A percentile compares a stretch with the other conserved stretches of the same genome.
Conservation (phyloP, 176 grass and related monocot species). For the Bolboschoenus planiculmis region DNA sequence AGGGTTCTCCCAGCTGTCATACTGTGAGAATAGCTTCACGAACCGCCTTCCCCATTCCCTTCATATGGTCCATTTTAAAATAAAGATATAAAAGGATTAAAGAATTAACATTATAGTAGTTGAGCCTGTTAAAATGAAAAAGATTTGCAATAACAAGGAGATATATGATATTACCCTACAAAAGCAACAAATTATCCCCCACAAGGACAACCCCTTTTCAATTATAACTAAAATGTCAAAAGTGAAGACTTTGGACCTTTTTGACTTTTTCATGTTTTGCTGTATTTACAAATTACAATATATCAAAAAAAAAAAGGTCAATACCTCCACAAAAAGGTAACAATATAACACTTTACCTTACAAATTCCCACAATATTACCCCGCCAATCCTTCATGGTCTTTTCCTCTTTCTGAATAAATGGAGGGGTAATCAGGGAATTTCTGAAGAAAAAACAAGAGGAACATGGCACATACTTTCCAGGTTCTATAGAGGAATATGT, state of each 20-base stretch:
- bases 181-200: neutral
- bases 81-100: neutral
- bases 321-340: neutral
- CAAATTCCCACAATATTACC: neutral
- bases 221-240: neutral
- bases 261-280: neutral
- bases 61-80: conserved; percentile 28
- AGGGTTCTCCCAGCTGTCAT: conserved; percentile 85
- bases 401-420: neutral
- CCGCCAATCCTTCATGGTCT: neutral
- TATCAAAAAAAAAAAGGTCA: neutral
- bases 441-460: neutral
- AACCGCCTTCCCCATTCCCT: conserved; percentile 97
- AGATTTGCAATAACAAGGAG: neutral
- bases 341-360: neutral
- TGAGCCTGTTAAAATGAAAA: conserved; percentile 9
- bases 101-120: neutral
- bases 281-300: neutral
- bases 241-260: neutral
- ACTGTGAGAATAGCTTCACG: conserved; percentile 72
- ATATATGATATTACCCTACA: neutral
- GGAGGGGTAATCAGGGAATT: neutral
- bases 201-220: neutral
- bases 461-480: neutral
- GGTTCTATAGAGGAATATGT: neutral